These are phyloP conservation scores for Drechslera avenae DNA, from an alignment of 2,329 filamentous ascomycete species.

Conservation along the genomic window DNA sequence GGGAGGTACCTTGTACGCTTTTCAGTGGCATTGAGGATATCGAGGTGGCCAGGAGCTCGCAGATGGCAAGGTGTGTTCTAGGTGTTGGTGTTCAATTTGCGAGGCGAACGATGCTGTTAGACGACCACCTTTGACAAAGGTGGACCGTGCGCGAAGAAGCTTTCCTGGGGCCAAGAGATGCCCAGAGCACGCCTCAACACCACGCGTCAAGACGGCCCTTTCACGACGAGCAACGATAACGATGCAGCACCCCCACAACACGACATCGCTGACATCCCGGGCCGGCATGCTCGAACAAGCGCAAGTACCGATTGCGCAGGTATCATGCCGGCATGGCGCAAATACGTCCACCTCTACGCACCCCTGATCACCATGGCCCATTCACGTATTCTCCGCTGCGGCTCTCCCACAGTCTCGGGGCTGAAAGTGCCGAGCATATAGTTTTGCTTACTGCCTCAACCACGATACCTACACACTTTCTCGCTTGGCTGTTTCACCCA, in stretches of 20 bases:
- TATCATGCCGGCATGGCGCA: background rate
- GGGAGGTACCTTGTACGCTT: no score
- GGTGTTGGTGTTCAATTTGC: background rate
- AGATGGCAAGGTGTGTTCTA: background rate
- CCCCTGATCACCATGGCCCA: slow-evolving; percentile 18
- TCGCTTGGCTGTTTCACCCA: slow-evolving; percentile 16
- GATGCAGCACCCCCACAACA: background rate
- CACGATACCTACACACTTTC: slow-evolving; percentile 20
- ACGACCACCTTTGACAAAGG: no score
- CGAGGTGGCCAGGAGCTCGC: background rate
- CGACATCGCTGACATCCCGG: background rate
- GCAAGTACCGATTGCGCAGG: background rate
- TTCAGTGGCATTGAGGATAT: no score
- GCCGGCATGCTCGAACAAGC: background rate
- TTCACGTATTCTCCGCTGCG: slow-evolving; percentile 7
- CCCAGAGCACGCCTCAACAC: slow-evolving; percentile 1
- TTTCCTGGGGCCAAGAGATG: background rate
- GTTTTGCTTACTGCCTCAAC: slow-evolving; percentile 7
- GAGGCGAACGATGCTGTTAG: background rate
- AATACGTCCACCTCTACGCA: slow-evolving; percentile 24
- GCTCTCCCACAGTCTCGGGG: slow-evolving; percentile 4
- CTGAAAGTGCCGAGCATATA: background rate
- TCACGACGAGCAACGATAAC: background rate
- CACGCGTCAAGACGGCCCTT: background rate
- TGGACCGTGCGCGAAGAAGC: slow-evolving; percentile 1